Evolutionary conservation across 1,284 basidiomycete genomes (phyloP), one percentile per base, ranked within the genome.

Genomic region (Ustilago cynodontis): DNA sequence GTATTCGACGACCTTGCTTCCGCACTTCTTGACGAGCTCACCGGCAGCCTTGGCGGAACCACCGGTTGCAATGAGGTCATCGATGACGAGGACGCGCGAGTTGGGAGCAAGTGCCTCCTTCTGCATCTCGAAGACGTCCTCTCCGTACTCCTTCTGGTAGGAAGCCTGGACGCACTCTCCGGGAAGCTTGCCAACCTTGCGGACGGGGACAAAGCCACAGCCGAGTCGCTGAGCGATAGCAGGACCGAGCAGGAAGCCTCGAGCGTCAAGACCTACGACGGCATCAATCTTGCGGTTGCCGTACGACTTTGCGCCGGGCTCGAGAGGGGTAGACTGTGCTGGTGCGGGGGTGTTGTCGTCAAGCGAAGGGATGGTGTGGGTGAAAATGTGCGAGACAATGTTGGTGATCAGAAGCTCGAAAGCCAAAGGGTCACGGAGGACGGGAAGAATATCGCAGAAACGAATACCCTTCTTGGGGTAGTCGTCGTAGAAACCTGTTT

Each of bases 111-210:
- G 93, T 2, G 93, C 92, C 65, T 92, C 93, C 45, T 90, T 89
- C 87, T 99, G 97, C 91, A 99, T 96, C 88, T 99, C 95, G 83
- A 98, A 97, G 13, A 90, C 88, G 85, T 98, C 95, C 92, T 94
- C 93, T 35, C 96, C 97, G 83, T 99, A 99, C 86, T 99, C 97
- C 88, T 98, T 98, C 85, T 91, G 90, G 84, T 95, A 99, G 52
- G 90, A 90, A 2, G 91, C 93, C 62, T 90, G 89, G 49, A 92
- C 90, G 85, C 92, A 93, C 73, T 91, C 86, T 57, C 97, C 97
- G 6, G 97, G 97, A 28, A 99, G 89, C 87, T 99, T 99, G 16
- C 95, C 96, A 73, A 88, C 88, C 88, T 99, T 99, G 73, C 97
- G 90, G 24, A 99, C 95, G 22, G 97, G 95, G 1, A 98, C 95